These are phyloP conservation scores for Spiraea crenata DNA, from an alignment of 331 rosid species.

Conservation along the genomic window DNA sequence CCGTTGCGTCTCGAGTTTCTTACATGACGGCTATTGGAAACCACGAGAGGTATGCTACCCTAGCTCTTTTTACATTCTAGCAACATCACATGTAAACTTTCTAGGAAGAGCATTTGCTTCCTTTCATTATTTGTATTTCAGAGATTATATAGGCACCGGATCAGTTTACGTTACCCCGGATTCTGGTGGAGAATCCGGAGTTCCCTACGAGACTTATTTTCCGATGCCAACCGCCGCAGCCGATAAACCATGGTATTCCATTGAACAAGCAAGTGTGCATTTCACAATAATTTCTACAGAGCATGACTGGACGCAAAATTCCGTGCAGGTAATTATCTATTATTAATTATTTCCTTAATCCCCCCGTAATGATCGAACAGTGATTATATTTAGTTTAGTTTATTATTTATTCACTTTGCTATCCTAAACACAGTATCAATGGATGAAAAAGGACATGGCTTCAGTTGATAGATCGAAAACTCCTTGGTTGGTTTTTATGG, in stretches of 20 bases:
- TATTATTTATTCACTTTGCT: no score
- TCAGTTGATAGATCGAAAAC: constrained; percentile 67
- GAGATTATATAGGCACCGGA: constrained; percentile 62
- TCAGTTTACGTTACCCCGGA: constrained; percentile 61
- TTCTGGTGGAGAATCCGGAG: constrained; percentile 93
- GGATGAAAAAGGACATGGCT: constrained; percentile 80
- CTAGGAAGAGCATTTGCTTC: no score
- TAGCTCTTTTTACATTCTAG: no score
- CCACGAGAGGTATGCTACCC: constrained; percentile 69
- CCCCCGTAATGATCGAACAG: no score
- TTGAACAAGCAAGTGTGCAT: constrained; percentile 76
- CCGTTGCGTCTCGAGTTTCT: constrained; percentile 58
- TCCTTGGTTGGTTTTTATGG: constrained; percentile 83
- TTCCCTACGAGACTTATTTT: constrained; percentile 80
- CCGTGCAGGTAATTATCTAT: constrained; percentile 59
- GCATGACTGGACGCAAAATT: constrained; percentile 55
- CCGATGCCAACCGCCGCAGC: constrained; percentile 68
- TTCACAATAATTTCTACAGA: constrained; percentile 85
- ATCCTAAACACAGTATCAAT: constrained; percentile 45
- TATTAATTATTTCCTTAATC: not conserved
- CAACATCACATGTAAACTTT: no score
- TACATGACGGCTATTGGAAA: constrained; percentile 96
- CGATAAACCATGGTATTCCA: constrained; percentile 94
- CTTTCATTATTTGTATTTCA: not conserved
- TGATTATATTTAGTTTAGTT: constrained; percentile 12